Evolutionary conservation across 768 basidiomycete genomes (phyloP).

Genomic region (Phlebiopsis flavidoalba): DNA sequence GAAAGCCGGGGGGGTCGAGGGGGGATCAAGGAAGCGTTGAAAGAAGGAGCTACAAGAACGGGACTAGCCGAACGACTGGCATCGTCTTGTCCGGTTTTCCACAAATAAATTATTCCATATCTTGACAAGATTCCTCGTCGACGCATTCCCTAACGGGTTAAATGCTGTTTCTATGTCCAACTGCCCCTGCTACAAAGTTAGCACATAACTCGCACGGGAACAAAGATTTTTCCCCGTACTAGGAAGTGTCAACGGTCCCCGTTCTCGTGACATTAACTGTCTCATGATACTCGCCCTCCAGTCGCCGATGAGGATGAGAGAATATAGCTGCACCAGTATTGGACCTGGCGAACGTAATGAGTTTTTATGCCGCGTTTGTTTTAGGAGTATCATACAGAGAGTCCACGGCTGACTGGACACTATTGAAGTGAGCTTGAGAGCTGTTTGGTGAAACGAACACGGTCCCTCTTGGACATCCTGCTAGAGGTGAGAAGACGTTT

Average conservation of each 20-base stretch:
- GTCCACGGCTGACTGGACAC: constrained; percentile 49
- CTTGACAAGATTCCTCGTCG: constrained; percentile 44
- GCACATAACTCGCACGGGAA: neutral
- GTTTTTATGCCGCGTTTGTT: neutral
- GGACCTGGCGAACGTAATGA: constrained; percentile 29
- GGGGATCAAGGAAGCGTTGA: constrained; percentile 52
- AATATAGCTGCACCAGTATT: constrained; percentile 31
- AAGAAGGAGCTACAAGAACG: constrained; percentile 53
- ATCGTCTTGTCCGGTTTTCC: constrained; percentile 42
- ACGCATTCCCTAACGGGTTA: constrained; percentile 36
- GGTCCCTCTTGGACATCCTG: constrained; percentile 53
- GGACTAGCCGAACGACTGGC: constrained; percentile 55
- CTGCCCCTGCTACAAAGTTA: constrained; percentile 40
- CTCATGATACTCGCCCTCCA: constrained; percentile 58
- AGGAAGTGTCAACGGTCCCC: constrained; percentile 52
- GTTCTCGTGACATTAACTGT: constrained; percentile 50
- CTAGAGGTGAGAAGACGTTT: constrained; percentile 36
- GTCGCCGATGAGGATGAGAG: constrained; percentile 54
- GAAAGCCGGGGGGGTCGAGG: too few species aligned
- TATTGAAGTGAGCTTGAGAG: constrained; percentile 38
- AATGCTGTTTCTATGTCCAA: constrained; percentile 31
- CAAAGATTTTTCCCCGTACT: constrained; percentile 28
- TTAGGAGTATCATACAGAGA: constrained; percentile 39
- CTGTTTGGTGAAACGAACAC: constrained; percentile 53
- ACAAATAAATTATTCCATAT: constrained; percentile 47